A percentile compares a stretch with the other conserved stretches of the same genome.
These are phyloP conservation scores for Naganishia albida DNA, from an alignment of 1,284 basidiomycete species.

Conservation along the genomic window DNA sequence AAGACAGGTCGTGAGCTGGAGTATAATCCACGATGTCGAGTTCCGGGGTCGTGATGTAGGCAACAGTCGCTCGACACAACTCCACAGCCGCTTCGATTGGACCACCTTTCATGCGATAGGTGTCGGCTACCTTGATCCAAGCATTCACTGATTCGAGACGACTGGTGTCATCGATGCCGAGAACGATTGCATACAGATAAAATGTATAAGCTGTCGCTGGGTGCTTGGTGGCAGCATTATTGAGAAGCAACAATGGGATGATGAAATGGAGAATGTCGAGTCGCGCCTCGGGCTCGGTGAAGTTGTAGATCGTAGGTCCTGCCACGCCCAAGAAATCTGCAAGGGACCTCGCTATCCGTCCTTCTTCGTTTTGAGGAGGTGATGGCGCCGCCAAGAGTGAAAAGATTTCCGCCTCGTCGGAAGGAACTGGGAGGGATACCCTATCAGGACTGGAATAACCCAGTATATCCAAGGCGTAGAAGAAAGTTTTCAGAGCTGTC, in stretches of 20 bases:
- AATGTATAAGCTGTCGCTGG: conserved; percentile 18
- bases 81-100: conserved; percentile 12
- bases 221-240: conserved; percentile 11
- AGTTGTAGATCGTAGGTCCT: not conserved
- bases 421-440: not conserved
- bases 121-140: conserved; percentile 17
- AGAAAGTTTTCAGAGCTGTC: conserved; percentile 4
- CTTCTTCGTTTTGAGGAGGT: not conserved
- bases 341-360: not conserved
- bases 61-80: not conserved
- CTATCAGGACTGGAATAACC: not conserved
- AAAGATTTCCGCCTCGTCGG: not conserved
- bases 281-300: not conserved
- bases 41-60: not conserved
- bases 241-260: conserved; percentile 3
- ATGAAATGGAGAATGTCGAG: not conserved
- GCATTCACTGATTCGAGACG: not conserved
- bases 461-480: not conserved
- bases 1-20: not conserved
- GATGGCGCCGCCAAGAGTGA: not conserved
- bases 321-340: conserved; percentile 2
- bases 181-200: conserved; percentile 16
- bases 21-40: conserved; percentile 4
- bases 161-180: not conserved
- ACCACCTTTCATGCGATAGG: conserved; percentile 3